Base-by-base conservation (phyloP, 148 eudicot species). In the Arbutus unedo region DNA sequence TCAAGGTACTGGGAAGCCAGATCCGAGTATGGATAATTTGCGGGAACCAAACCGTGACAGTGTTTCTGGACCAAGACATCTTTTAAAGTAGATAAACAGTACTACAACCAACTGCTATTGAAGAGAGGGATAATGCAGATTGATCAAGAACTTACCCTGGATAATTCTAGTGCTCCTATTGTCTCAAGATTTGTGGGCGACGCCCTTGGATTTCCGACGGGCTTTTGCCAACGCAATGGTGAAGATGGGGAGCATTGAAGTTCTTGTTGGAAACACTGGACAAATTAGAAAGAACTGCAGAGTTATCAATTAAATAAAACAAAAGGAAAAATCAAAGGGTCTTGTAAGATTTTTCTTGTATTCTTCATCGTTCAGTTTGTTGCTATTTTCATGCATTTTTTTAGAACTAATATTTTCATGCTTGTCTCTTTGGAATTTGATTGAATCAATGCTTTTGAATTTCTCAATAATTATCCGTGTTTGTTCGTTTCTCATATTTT, bases 31-130 rank as follows among this genome's bases (percentile, higher is more conserved):
- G 71, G 44, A 66, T 66, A 43, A 4, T 57, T 16, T 78, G 81
- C 57, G 68, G 38, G 47, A 57, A 51, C 6, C 16, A 19, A 19
- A 1, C 56, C 13, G 25, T 7, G 2, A 57, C 81, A 1, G 51
- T 6, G 3, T 86, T 86, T 41, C 53, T 86, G 48, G 89, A 87
- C 81, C 86, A 82, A 49, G 79, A 74, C 77, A 2, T 79, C 89
- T 6, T 84, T 87, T 11, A 23, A 74, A 9, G 38, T 87, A 0
- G 89, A 87, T 82, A 84, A 87, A 15, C 64, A 66, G 49, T 84
- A 44, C 80, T 87, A 81, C 74, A 84, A 74, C 6, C 81, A 87
- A 18, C 66, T 87, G 19, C 50, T 41, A 7, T 41, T 57, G 4
- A 44, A 9, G 50, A 57, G 31, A 59, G 81, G 81, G 45, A 10